phyloP scores from a whole-genome alignment of 1,139 yeast species.

The Nakaseomyces glabratus region DNA sequence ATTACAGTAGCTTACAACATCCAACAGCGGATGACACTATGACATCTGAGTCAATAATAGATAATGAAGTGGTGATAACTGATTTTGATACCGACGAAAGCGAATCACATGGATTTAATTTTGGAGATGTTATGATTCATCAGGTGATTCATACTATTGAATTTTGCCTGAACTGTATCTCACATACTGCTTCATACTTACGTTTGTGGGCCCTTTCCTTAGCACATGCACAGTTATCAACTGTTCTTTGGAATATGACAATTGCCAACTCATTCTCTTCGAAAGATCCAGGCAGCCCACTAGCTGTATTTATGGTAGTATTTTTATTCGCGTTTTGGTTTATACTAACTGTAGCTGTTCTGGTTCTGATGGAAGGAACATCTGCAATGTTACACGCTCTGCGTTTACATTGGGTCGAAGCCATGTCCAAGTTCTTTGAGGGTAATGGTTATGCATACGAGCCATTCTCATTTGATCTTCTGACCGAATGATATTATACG shows the following conservation, averaged over 20 bases:
- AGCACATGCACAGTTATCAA: slow-evolving; percentile 70
- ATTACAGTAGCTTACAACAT: slow-evolving; percentile 3
- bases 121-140: slow-evolving; percentile 71
- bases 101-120: slow-evolving; percentile 47
- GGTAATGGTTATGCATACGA: slow-evolving; percentile 70
- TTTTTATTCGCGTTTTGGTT: slow-evolving; percentile 71
- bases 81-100: slow-evolving; percentile 28
- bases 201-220: slow-evolving; percentile 73
- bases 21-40: slow-evolving; percentile 30
- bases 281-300: slow-evolving; percentile 29
- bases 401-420: slow-evolving; percentile 81
- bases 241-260: slow-evolving; percentile 75
- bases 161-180: slow-evolving; percentile 68
- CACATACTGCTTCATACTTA: slow-evolving; percentile 71
- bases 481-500: too few species aligned
- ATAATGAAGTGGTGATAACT: slow-evolving; percentile 25
- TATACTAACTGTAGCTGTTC: slow-evolving; percentile 57
- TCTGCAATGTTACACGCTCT: slow-evolving; percentile 80
- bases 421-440: slow-evolving; percentile 77
- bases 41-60: slow-evolving; percentile 32
- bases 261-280: slow-evolving; percentile 46
- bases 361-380: slow-evolving; percentile 80
- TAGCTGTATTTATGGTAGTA: slow-evolving; percentile 31
- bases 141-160: slow-evolving; percentile 76
- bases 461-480: slow-evolving; percentile 49